These are phyloP conservation scores for Musa itinerans DNA, from an alignment of 176 grass and related monocot genomes.

Conservation along the genomic window DNA sequence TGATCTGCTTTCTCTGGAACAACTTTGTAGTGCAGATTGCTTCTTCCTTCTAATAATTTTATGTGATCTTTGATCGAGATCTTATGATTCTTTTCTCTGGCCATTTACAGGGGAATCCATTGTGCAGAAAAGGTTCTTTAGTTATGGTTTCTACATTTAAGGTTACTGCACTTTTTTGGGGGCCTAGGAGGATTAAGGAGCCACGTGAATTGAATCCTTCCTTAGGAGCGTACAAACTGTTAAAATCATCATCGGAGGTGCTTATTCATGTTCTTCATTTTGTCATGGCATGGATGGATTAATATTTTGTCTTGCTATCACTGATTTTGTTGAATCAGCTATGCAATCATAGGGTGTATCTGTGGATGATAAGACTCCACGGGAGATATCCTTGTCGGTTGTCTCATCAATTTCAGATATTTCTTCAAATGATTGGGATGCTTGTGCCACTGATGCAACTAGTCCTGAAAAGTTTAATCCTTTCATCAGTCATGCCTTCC, in stretches of 20 bases:
- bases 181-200: constrained; percentile 32
- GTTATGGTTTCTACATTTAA: constrained; percentile 24
- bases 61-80: not conserved
- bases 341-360: constrained; percentile 28
- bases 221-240: constrained; percentile 51
- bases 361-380: constrained; percentile 21
- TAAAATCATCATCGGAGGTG: constrained; percentile 62
- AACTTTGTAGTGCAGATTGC: not conserved
- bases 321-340: constrained; percentile 24
- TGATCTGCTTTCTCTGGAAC: not conserved
- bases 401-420: constrained; percentile 74
- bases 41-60: not conserved
- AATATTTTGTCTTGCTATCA: constrained; percentile 7
- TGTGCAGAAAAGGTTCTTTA: constrained; percentile 1
- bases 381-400: constrained; percentile 50
- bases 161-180: constrained; percentile 62
- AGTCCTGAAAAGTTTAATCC: constrained; percentile 55
- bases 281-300: constrained; percentile 16
- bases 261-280: constrained; percentile 30
- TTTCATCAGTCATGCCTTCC: constrained; percentile 84
- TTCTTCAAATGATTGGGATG: constrained; percentile 70
- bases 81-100: not conserved
- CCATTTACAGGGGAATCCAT: constrained; percentile 31
- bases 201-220: constrained; percentile 43
- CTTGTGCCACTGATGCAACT: constrained; percentile 59